Evolutionary conservation across 495 filamentous ascomycete genomes (phyloP), one percentile per base, ranked within the genome.

Genomic region (Xylaria cubensis): DNA sequence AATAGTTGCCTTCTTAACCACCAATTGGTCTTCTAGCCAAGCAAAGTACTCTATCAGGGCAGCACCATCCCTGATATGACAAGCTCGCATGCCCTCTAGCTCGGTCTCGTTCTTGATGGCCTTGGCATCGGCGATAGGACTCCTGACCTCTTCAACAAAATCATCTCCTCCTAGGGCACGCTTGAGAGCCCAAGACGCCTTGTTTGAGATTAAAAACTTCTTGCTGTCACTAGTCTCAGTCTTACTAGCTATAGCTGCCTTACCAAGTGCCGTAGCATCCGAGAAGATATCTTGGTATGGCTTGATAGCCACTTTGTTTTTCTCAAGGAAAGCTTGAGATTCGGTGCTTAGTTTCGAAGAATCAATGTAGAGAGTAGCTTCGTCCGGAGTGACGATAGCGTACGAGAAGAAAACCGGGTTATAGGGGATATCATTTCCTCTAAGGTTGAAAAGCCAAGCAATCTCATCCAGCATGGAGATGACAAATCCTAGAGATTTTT

Each of bases 391-490:
- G 65, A 99, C 86, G 53, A 97, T 86, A 51, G 94, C 94, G 78
- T 98, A 99, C 34, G 97, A 97, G 84, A 98, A 98, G 85, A 98
- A 99, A 44, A 99, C 97, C 0, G 97, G 97, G 77, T 99, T 99
- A 84, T 97, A 99, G 2, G 94, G 92, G 76, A 99, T 99, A 80
- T 99, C 97, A 81, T 86, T 97, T 78, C 97, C 97, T 79, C 97
- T 90, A 55, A 99, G 82, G 82, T 99, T 99, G 81, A 95, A 98
- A 50, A 99, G 85, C 97, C 97, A 99, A 41, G 97, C 97, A 76
- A 98, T 92, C 78, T 99, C 97, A 77, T 99, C 97, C 39, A 99
- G 88, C 92, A 97, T 95, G 19, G 93, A 97, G 53, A 99, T 88
- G 72, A 99, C 88, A 69, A 98, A 93, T 5, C 93, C 95, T 32